Evolutionary conservation across 108 stramenopile genomes (phyloP).

Genomic region (Schizochytrium sp.): DNA sequence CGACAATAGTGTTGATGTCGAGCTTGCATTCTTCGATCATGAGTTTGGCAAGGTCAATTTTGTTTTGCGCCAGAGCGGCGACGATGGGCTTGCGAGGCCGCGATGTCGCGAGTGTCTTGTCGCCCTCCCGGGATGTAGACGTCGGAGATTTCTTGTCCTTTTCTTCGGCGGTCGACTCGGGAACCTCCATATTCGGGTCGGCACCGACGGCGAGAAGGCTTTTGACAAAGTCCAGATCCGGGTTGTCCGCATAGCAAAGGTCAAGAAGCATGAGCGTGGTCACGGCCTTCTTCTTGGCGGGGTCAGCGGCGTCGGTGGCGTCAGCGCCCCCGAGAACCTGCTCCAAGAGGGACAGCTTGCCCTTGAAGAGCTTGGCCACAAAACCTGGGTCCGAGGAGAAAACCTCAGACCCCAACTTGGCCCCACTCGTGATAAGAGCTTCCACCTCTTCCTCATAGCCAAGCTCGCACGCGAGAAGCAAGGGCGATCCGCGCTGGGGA

Average conservation of each 20-base stretch:
- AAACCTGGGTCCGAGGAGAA: not conserved
- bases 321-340: not conserved
- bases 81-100: not conserved
- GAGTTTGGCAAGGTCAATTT: not conserved
- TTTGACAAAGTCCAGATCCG: not conserved
- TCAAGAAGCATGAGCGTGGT: not conserved
- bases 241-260: not conserved
- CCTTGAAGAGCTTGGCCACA: not conserved
- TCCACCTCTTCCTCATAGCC: not conserved
- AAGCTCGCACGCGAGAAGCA: not conserved
- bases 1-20: not conserved
- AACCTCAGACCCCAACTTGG: not conserved
- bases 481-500: not conserved
- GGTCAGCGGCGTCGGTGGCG: not conserved
- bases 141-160: not conserved
- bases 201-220: not conserved
- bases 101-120: not conserved
- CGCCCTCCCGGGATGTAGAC: not conserved
- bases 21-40: not conserved
- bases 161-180: not conserved
- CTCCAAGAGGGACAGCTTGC: not conserved
- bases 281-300: not conserved
- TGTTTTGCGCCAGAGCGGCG: not conserved
- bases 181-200: not conserved
- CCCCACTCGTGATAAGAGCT: not conserved